phyloP scores from a whole-genome alignment of 495 filamentous ascomycete genomes.

The Penicillium desertorum region DNA sequence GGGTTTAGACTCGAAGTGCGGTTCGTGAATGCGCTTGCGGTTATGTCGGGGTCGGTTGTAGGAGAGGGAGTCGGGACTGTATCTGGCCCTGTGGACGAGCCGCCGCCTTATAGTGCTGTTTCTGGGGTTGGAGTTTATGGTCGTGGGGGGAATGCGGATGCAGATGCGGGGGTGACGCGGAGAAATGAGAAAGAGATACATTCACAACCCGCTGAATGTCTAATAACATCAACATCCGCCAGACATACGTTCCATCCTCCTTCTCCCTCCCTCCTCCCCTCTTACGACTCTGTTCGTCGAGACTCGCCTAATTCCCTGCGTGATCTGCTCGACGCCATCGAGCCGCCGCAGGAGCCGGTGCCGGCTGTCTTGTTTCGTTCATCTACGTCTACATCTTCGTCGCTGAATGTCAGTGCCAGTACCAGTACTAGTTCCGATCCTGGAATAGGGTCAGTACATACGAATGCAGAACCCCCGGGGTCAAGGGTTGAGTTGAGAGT shows the following conservation, averaged over 20 bases:
- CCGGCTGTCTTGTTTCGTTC: constrained; percentile 15
- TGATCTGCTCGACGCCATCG: constrained; percentile 28
- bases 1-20: constrained; percentile 5
- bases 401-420: background rate
- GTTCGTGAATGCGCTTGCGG: constrained; percentile 22
- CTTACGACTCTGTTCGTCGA: constrained; percentile 22
- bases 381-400: constrained; percentile 18
- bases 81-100: background rate
- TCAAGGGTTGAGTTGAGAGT: constrained; percentile 20
- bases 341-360: constrained; percentile 25
- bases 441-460: background rate
- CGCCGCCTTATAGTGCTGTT: constrained; percentile 9
- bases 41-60: background rate
- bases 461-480: background rate
- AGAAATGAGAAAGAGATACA: background rate
- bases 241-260: background rate
- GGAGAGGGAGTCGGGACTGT: background rate
- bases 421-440: background rate
- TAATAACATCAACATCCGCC: background rate
- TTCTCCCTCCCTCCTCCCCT: constrained; percentile 1
- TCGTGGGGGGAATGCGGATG: too few relatives aligned
- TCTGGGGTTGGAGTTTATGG: too few relatives aligned
- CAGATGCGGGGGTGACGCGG: background rate
- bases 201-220: background rate
- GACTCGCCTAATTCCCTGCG: constrained; percentile 18